phyloP scores from a whole-genome alignment of 495 filamentous ascomycete species.

The Daldinia vernicosa region DNA sequence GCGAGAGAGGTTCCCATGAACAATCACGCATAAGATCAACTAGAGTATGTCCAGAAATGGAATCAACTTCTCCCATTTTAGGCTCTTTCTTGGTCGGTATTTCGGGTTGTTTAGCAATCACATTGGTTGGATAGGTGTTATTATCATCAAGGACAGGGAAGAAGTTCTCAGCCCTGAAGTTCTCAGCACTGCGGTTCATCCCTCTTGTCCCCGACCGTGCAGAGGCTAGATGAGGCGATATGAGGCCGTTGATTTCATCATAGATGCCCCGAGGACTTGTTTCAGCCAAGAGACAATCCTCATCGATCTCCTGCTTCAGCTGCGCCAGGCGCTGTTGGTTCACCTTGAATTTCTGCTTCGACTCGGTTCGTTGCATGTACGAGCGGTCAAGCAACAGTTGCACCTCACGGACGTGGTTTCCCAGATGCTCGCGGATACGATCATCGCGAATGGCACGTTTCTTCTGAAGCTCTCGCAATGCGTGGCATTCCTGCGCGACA shows the following conservation, averaged over 20 bases:
- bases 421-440: constrained; percentile 25
- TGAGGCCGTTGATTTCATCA: constrained; percentile 15
- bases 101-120: not conserved
- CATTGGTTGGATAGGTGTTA: not conserved
- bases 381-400: constrained; percentile 8
- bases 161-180: not conserved
- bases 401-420: not conserved
- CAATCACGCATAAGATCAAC: not conserved
- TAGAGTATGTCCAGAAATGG: not conserved
- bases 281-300: constrained; percentile 21
- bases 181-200: not conserved
- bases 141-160: not conserved
- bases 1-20: not conserved
- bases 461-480: not conserved
- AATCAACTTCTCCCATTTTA: not conserved
- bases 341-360: not conserved
- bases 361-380: not conserved
- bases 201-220: not conserved
- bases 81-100: not conserved
- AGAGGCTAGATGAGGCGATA: not conserved
- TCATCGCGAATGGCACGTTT: not conserved
- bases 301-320: constrained; percentile 11
- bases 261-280: constrained; percentile 18
- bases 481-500: not conserved
- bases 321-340: not conserved